Conservation (phyloP, 2,329 filamentous ascomycete genomes). For the Claviceps sp. region DNA sequence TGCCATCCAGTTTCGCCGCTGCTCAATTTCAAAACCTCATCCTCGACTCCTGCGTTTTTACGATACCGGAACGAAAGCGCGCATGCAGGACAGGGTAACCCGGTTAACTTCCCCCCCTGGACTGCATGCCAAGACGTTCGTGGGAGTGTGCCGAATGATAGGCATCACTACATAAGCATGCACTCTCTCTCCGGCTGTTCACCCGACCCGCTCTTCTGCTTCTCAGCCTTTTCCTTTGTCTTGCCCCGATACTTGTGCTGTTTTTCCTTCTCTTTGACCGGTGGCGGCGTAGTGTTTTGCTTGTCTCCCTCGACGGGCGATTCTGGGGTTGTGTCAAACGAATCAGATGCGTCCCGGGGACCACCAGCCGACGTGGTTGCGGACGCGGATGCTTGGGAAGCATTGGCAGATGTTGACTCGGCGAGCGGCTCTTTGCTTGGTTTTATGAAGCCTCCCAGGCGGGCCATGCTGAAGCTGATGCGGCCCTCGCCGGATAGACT, state of each 20-base stretch:
- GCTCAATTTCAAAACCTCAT: not conserved
- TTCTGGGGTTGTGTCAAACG: conserved; percentile 10
- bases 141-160: not conserved
- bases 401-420: conserved; percentile 10
- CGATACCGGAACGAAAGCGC: not conserved
- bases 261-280: conserved; percentile 12
- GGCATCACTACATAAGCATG: conserved; percentile 26
- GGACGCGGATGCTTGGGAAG: conserved; percentile 14
- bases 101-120: too few relatives aligned
- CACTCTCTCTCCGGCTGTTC: conserved; percentile 34
- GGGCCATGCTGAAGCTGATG: conserved; percentile 43
- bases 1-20: not conserved
- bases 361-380: conserved; percentile 13
- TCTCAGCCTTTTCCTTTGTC: conserved; percentile 23
- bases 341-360: conserved; percentile 11
- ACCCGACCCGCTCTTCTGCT: conserved; percentile 17
- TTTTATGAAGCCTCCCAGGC: conserved; percentile 38
- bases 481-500: conserved; percentile 47
- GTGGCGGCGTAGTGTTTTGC: conserved; percentile 4
- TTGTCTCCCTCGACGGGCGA: conserved; percentile 11
- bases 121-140: not conserved
- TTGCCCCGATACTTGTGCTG: conserved; percentile 20
- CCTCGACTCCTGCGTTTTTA: not conserved
- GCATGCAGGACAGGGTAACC: not conserved
- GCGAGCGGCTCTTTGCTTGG: conserved; percentile 32